A percentile compares a stretch with the other conserved stretches of the same genome.
phyloP scores from a whole-genome alignment of 805 yeast species.

The Debaryomyces hansenii region DNA sequence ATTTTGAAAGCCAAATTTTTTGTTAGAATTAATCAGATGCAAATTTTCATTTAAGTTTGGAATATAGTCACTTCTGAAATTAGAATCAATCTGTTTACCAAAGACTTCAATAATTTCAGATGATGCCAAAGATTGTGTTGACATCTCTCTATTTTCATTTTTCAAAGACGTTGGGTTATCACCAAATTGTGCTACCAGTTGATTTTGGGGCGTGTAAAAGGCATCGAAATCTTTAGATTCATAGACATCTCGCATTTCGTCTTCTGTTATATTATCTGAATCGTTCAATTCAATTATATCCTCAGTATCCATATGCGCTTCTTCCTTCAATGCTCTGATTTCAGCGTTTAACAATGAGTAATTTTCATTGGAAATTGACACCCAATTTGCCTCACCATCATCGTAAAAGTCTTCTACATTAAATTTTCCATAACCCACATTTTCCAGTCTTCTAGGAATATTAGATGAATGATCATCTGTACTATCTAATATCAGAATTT shows the following conservation, averaged over 20 bases:
- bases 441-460: constrained; percentile 2
- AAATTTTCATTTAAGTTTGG: not conserved
- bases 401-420: constrained; percentile 4
- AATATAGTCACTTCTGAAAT: constrained; percentile 3
- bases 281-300: constrained; percentile 5
- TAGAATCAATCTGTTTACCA: constrained; percentile 24
- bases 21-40: not conserved
- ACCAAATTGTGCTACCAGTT: not conserved
- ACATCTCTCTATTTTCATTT: constrained; percentile 12
- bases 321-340: constrained; percentile 20
- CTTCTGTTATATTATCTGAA: not conserved
- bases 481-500: constrained; percentile 2
- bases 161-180: not conserved
- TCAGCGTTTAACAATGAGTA: constrained; percentile 21
- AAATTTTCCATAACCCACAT: constrained; percentile 1
- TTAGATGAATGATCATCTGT: not conserved
- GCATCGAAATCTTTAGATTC: not conserved
- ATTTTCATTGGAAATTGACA: constrained; percentile 22
- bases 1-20: not conserved
- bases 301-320: constrained; percentile 12
- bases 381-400: constrained; percentile 27
- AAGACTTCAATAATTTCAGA: constrained; percentile 27
- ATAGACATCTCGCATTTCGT: constrained; percentile 1
- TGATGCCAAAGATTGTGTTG: constrained; percentile 26
- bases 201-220: not conserved